Conservation (phyloP, 345 rosid species). For the Dimocarpus longan region DNA sequence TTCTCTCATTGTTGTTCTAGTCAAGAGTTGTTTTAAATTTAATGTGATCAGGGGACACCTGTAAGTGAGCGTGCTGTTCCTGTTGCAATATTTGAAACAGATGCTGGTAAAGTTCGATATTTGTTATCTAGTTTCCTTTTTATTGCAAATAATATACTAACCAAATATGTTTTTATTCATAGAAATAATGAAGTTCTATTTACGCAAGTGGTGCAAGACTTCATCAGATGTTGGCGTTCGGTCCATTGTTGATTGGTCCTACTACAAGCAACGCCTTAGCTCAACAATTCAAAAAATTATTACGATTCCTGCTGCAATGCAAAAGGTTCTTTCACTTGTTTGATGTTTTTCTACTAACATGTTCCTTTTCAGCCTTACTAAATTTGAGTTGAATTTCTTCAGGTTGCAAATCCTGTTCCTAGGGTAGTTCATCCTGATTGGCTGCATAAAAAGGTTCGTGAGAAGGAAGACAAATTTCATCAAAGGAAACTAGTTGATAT, state of each 20-base stretch:
- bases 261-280: slow-evolving; percentile 90
- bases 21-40: slow-evolving; percentile 26
- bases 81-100: slow-evolving; percentile 93
- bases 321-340: slow-evolving; percentile 62
- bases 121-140: slow-evolving; percentile 26
- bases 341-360: slow-evolving; percentile 16
- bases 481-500: slow-evolving; percentile 83
- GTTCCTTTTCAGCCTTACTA: slow-evolving; percentile 22
- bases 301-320: slow-evolving; percentile 99
- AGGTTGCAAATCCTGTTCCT: slow-evolving; percentile 97
- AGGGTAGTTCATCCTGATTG: slow-evolving; percentile 97
- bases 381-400: slow-evolving; percentile 29
- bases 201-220: slow-evolving; percentile 94
- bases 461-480: slow-evolving; percentile 86
- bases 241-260: slow-evolving; percentile 90
- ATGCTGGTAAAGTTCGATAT: slow-evolving; percentile 55
- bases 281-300: slow-evolving; percentile 92
- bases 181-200: slow-evolving; percentile 74
- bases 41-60: slow-evolving; percentile 76
- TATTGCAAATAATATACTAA: slow-evolving; percentile 20
- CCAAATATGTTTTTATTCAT: slow-evolving; percentile 30
- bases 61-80: slow-evolving; percentile 99
- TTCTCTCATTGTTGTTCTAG: slow-evolving; percentile 11
- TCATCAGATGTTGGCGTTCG: slow-evolving; percentile 71
- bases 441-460: slow-evolving; percentile 94